These are phyloP conservation scores for Iris macrosiphon DNA, from an alignment of 106 monocot species.

Conservation along the genomic window DNA sequence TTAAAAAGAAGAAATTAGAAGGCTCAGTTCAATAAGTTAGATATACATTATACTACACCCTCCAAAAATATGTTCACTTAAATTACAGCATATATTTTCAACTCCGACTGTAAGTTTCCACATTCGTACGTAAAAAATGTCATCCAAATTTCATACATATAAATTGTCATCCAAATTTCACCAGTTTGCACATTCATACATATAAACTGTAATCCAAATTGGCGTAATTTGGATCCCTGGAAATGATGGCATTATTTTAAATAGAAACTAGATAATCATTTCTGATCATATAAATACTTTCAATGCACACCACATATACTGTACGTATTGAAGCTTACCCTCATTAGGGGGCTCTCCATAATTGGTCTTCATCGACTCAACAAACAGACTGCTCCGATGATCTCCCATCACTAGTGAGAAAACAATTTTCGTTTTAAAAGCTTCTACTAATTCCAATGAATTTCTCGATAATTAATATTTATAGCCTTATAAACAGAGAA, in stretches of 20 bases:
- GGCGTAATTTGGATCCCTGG: background rate
- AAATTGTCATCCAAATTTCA: background rate
- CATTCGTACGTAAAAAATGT: too few species aligned
- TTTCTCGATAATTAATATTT: background rate
- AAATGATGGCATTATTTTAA: background rate
- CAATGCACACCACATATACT: background rate
- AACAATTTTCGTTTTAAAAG: background rate
- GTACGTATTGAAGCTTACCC: slow-evolving; percentile 16
- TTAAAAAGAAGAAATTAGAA: too few species aligned
- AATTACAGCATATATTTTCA: too few species aligned
- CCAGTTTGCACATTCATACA: background rate
- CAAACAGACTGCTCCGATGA: slow-evolving; percentile 27
- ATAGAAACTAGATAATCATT: background rate
- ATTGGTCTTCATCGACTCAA: slow-evolving; percentile 23
- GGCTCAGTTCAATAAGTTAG: too few species aligned
- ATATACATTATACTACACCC: too few species aligned
- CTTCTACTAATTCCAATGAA: too few species aligned
- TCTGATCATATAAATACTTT: background rate
- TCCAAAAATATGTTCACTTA: too few species aligned
- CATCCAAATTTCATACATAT: background rate
- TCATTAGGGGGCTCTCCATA: slow-evolving; percentile 27
- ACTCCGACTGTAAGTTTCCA: too few species aligned
- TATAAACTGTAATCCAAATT: background rate
- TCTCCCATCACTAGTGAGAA: slow-evolving; percentile 34
- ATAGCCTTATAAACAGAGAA: background rate